phyloP scores from a whole-genome alignment of 805 yeast genomes.

The Hanseniaspora jakobsenii region DNA sequence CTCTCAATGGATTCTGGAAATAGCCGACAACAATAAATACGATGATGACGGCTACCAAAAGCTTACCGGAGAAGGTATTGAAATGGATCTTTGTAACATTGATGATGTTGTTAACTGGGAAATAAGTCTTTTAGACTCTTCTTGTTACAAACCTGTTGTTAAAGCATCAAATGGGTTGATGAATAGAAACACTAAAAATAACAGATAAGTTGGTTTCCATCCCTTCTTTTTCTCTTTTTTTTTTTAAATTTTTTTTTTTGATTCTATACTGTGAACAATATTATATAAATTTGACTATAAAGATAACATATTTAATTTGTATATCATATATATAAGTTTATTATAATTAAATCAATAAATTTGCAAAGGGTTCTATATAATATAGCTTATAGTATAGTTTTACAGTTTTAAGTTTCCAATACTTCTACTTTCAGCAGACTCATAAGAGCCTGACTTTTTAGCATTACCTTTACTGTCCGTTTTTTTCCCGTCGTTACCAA shows the following conservation, averaged over 20 bases:
- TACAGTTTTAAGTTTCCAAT: conserved; percentile 24
- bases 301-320: no score
- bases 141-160: conserved; percentile 71
- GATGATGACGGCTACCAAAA: conserved; percentile 13
- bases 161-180: conserved; percentile 34
- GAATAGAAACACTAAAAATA: conserved; percentile 10
- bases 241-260: no score
- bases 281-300: no score
- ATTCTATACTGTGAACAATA: no score
- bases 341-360: neutral
- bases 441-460: conserved; percentile 28
- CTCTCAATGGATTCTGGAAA: conserved; percentile 28
- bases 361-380: neutral
- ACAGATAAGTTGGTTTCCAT: conserved; percentile 26
- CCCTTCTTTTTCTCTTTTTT: no score
- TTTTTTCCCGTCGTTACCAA: conserved; percentile 64
- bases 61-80: conserved; percentile 13
- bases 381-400: neutral
- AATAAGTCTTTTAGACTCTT: conserved; percentile 60
- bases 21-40: conserved; percentile 10
- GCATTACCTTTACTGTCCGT: conserved; percentile 60
- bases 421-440: conserved; percentile 12
- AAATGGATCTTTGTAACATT: conserved; percentile 56
- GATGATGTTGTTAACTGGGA: conserved; percentile 92
- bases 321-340: conserved; percentile 17